A percentile compares a stretch with the other conserved stretches of the same genome.
Conservation (phyloP, 2,329 filamentous ascomycete genomes). For the Aureobasidium sp. region DNA sequence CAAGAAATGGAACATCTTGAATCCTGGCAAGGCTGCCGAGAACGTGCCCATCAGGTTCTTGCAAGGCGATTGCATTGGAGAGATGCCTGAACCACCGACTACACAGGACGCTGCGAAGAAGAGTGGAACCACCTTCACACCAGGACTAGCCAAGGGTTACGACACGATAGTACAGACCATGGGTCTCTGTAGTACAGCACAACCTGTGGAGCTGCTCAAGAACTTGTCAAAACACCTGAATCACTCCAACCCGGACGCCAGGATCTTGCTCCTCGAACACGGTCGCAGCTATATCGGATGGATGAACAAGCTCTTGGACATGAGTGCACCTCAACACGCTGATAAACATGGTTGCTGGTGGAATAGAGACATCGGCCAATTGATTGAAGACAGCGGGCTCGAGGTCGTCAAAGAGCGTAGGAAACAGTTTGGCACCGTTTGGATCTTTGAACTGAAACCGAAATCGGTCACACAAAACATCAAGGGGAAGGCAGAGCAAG, state of each 20-base stretch:
- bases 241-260: slow-evolving; percentile 35
- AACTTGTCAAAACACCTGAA: slow-evolving; percentile 36
- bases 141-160: slow-evolving; percentile 31
- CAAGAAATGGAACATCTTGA: slow-evolving; percentile 41
- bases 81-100: slow-evolving; percentile 35
- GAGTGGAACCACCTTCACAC: background rate
- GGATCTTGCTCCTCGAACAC: slow-evolving; percentile 44
- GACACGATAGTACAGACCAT: slow-evolving; percentile 47
- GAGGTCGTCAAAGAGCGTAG: slow-evolving; percentile 40
- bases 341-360: slow-evolving; percentile 46
- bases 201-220: slow-evolving; percentile 37
- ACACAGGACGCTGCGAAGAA: slow-evolving; percentile 1
- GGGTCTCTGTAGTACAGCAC: slow-evolving; percentile 43
- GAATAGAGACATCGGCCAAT: slow-evolving; percentile 45
- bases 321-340: slow-evolving; percentile 40
- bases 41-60: slow-evolving; percentile 30
- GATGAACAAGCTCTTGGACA: slow-evolving; percentile 42
- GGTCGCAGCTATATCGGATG: slow-evolving; percentile 42
- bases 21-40: slow-evolving; percentile 19
- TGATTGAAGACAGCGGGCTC: slow-evolving; percentile 42
- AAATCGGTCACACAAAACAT: background rate
- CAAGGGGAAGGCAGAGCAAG: slow-evolving; percentile 1
- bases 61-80: slow-evolving; percentile 37
- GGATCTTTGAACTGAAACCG: slow-evolving; percentile 42
- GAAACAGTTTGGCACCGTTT: slow-evolving; percentile 44